Conservation (phyloP, 2,329 filamentous ascomycete species). For the Conoideocrella luteorostrata region DNA sequence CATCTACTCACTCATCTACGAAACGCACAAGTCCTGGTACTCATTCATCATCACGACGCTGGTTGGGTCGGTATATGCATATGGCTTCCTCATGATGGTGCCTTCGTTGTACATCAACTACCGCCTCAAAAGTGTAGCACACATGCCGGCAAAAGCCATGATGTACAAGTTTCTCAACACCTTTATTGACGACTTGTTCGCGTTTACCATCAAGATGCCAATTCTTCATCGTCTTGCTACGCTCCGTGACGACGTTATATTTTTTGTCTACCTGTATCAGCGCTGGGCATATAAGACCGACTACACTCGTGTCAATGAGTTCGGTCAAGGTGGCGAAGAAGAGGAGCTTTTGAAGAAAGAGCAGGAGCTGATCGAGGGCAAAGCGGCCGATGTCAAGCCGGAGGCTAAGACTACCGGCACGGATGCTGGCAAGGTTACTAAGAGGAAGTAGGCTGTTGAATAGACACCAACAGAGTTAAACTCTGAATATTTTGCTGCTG, state of each 20-base stretch:
- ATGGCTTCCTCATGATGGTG: constrained; percentile 99
- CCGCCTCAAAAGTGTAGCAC: constrained; percentile 86
- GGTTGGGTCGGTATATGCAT: constrained; percentile 93
- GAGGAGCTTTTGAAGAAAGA: constrained; percentile 45
- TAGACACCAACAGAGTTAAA: neutral
- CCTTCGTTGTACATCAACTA: constrained; percentile 98
- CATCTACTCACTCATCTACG: constrained; percentile 83
- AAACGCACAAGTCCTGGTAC: constrained; percentile 97
- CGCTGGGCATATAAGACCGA: constrained; percentile 88
- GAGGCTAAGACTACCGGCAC: constrained; percentile 43
- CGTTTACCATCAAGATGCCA: constrained; percentile 99
- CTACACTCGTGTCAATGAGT: constrained; percentile 90
- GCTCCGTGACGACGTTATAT: constrained; percentile 91
- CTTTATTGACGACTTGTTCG: constrained; percentile 97
- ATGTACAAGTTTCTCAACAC: constrained; percentile 98
- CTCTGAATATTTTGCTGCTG: no score
- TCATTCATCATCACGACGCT: constrained; percentile 92
- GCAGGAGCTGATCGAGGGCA: constrained; percentile 26
- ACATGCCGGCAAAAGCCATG: constrained; percentile 96
- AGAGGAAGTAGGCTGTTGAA: constrained; percentile 28
- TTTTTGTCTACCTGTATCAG: constrained; percentile 97
- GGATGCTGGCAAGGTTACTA: constrained; percentile 38
- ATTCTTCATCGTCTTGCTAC: constrained; percentile 87
- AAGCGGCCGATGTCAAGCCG: constrained; percentile 27
- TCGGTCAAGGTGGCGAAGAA: constrained; percentile 95